A percentile compares a stretch with the other conserved stretches of the same genome.
These are phyloP conservation scores for Reticulascus tulasneorum DNA, from an alignment of 2,329 filamentous ascomycete species.

Conservation along the genomic window DNA sequence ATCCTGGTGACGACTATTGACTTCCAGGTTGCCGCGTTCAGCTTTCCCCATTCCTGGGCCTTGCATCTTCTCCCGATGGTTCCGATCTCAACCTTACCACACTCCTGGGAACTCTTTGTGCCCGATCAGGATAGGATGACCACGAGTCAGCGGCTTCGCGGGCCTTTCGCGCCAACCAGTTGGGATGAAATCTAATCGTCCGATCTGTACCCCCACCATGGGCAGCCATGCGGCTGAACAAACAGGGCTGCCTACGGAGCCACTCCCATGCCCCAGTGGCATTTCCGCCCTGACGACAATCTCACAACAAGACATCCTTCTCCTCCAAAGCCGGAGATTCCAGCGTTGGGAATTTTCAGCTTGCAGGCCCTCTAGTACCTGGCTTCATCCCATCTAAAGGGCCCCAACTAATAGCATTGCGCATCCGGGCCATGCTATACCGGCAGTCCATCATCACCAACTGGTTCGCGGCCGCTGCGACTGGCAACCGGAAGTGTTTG, in stretches of 20 bases:
- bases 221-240: constrained; percentile 9
- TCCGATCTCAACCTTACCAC: no score
- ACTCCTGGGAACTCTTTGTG: no score
- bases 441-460: constrained; percentile 27
- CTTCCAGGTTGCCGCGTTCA: no score
- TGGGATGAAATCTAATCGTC: no score
- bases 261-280: constrained; percentile 18
- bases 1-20: no score
- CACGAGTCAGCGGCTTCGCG: no score
- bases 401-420: constrained; percentile 42
- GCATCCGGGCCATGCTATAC: constrained; percentile 26
- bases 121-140: no score
- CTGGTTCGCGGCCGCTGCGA: constrained; percentile 31
- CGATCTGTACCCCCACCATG: constrained; percentile 6
- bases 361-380: no score
- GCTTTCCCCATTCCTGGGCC: no score
- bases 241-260: constrained; percentile 11
- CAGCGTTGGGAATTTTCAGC: constrained; percentile 34
- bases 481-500: constrained; percentile 25
- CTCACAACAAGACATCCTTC: constrained; percentile 41
- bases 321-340: constrained; percentile 48
- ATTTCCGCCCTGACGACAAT: constrained; percentile 17
- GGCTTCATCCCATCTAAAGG: no score
- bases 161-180: no score
- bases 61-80: no score